These are phyloP conservation scores for Dryadomyces sulphureus DNA, from an alignment of 2,329 filamentous ascomycete species.

Conservation along the genomic window DNA sequence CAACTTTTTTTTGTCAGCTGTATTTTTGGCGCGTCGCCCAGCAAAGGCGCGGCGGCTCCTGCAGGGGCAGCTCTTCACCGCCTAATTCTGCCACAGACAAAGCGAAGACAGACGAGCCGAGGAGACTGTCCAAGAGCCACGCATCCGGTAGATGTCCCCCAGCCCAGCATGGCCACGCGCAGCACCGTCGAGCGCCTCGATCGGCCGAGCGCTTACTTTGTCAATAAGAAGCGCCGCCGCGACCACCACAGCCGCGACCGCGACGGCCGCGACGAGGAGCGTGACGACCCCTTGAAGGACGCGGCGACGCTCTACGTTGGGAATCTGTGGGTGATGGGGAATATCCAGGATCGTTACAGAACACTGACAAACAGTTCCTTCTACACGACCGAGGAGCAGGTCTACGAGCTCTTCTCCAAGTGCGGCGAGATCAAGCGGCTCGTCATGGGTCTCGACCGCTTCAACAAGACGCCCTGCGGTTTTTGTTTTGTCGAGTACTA, in stretches of 20 bases:
- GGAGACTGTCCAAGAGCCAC: neutral
- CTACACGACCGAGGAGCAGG: constrained; percentile 98
- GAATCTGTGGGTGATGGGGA: constrained; percentile 82
- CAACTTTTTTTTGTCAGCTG: neutral
- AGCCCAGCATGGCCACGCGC: constrained; percentile 19
- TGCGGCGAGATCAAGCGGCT: constrained; percentile 97
- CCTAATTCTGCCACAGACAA: too few relatives aligned
- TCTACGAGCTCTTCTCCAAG: constrained; percentile 91
- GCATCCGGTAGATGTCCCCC: too few relatives aligned
- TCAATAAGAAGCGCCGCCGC: constrained; percentile 60
- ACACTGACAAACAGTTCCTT: constrained; percentile 49
- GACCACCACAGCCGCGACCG: constrained; percentile 42
- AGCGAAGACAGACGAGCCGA: too few relatives aligned
- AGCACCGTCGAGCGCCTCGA: constrained; percentile 86
- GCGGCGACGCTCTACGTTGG: constrained; percentile 95
- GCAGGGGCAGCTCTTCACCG: constrained; percentile 5
- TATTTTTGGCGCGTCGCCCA: constrained; percentile 5
- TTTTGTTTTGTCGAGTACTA: constrained; percentile 99
- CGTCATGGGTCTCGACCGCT: constrained; percentile 93
- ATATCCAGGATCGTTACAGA: too few relatives aligned
- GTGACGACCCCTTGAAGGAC: constrained; percentile 67
- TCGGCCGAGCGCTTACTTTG: constrained; percentile 87
- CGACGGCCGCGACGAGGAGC: constrained; percentile 37
- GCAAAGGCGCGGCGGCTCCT: neutral
- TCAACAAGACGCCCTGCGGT: constrained; percentile 93